These are phyloP conservation scores for Triglochin maritima DNA, from an alignment of 106 monocot genomes.

Conservation along the genomic window DNA sequence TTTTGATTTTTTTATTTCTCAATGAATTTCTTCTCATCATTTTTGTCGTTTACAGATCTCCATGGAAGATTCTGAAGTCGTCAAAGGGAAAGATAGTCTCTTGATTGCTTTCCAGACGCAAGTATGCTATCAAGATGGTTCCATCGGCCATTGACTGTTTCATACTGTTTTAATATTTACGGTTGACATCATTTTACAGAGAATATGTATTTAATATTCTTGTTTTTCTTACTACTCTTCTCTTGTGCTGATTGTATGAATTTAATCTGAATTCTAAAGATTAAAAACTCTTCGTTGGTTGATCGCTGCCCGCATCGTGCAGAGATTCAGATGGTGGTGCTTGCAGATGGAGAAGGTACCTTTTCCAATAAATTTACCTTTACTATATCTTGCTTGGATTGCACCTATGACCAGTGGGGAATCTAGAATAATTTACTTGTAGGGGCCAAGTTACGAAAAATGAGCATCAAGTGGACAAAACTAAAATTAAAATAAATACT, in stretches of 20 bases:
- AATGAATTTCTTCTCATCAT: no score
- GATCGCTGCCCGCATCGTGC: slow-evolving; percentile 89
- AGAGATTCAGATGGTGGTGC: slow-evolving; percentile 69
- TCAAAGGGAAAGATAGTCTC: slow-evolving; percentile 76
- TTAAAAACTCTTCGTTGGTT: slow-evolving; percentile 38
- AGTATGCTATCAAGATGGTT: slow-evolving; percentile 18
- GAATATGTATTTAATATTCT: no score
- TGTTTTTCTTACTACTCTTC: background rate
- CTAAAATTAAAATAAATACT: no score
- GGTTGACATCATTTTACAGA: background rate
- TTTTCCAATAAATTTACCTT: background rate
- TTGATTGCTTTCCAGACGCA: slow-evolving; percentile 56
- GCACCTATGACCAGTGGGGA: no score
- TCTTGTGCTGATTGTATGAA: background rate
- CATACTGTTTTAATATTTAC: background rate
- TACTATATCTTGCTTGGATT: no score
- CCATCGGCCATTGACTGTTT: background rate
- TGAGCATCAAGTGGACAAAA: no score
- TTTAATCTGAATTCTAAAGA: slow-evolving; percentile 21
- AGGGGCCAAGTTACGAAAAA: no score
- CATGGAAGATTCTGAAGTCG: slow-evolving; percentile 34
- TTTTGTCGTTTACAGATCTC: slow-evolving; percentile 34
- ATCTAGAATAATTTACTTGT: no score
- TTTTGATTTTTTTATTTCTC: no score
- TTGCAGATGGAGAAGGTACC: slow-evolving; percentile 47